phyloP scores from a whole-genome alignment of 1,284 basidiomycete genomes.

The Sanghuangporus baumii region DNA sequence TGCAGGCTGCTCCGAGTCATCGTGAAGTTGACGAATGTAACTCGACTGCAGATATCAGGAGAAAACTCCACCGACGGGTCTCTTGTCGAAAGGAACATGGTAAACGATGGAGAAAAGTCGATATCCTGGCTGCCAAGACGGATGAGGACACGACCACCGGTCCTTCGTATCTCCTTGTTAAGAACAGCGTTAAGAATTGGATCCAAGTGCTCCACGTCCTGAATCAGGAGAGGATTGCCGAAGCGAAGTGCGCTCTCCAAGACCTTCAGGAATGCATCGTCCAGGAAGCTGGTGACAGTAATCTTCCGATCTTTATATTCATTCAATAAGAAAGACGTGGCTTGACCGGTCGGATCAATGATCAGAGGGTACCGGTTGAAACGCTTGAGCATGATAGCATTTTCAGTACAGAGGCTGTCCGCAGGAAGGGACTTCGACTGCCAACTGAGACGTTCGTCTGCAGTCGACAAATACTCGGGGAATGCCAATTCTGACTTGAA shows the following conservation, averaged over 20 bases:
- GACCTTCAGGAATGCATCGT: conserved; percentile 98
- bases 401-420: conserved; percentile 95
- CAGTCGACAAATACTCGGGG: conserved; percentile 94
- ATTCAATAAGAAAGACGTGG: conserved; percentile 89
- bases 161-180: conserved; percentile 93
- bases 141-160: conserved; percentile 96
- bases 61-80: conserved; percentile 98
- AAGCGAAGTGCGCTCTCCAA: conserved; percentile 98
- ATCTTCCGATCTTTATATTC: conserved; percentile 97
- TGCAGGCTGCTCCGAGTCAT: conserved; percentile 99
- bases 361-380: conserved; percentile 98
- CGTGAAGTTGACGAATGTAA: conserved; percentile 99
- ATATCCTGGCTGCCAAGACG: conserved; percentile 98
- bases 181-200: conserved; percentile 97
- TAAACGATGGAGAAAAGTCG: conserved; percentile 98
- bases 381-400: conserved; percentile 98
- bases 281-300: conserved; percentile 96
- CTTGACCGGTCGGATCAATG: conserved; percentile 99
- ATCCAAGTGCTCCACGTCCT: conserved; percentile 97
- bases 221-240: conserved; percentile 94
- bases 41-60: conserved; percentile 97
- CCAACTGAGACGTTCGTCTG: conserved; percentile 95
- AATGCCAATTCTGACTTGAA: conserved; percentile 92
- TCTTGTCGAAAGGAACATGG: conserved; percentile 97
- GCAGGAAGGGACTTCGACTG: conserved; percentile 92